Evolutionary conservation across 1,284 basidiomycete genomes (phyloP), one percentile per base, ranked within the genome.

Genomic region (Melampsora medusae): DNA sequence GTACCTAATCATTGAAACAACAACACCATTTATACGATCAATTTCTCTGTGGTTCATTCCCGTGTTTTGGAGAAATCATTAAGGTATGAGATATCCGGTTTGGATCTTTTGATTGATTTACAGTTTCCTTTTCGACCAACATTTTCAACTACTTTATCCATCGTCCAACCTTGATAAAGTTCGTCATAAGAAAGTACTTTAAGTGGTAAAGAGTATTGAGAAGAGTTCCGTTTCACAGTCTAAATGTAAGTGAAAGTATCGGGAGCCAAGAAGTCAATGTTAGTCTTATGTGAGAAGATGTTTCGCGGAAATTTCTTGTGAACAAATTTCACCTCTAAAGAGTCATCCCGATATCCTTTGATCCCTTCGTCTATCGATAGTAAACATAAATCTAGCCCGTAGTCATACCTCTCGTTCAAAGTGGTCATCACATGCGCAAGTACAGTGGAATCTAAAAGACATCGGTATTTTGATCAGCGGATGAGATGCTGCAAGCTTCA

Each of bases 321-420:
- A 68, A 28, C 48, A 16, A 17, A 38, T 65, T 14, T 68, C 77
- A 92, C 93, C 86, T 98, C 94, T 4, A 99, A 85, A 1, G 94
- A 97, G 82, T 98, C 97, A 82, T 99, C 97, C 75, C 96, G 88
- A 83, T 99, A 99, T 0, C 96, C 96, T 14, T 93, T 96, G 81
- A 99, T 99, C 0, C 96, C 96, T 83, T 99, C 97, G 82, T 99
- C 97, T 83, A 99, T 98, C 0, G 94, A 97, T 72, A 99, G 87
- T 33, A 99, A 85, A 82, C 92, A 96, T 28, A 99, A 85, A 67
- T 97, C 90, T 65, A 99, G 86, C 17, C 92, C 93, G 81, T 99
- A 99, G 78, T 91, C 85, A 83, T 98, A 96, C 69, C 95, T 89
- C 80, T 96, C 91, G 83, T 99, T 98, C 77, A 99, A 85, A 12